Conservation (phyloP, 2,329 filamentous ascomycete species). For the Beauveria bassiana region DNA sequence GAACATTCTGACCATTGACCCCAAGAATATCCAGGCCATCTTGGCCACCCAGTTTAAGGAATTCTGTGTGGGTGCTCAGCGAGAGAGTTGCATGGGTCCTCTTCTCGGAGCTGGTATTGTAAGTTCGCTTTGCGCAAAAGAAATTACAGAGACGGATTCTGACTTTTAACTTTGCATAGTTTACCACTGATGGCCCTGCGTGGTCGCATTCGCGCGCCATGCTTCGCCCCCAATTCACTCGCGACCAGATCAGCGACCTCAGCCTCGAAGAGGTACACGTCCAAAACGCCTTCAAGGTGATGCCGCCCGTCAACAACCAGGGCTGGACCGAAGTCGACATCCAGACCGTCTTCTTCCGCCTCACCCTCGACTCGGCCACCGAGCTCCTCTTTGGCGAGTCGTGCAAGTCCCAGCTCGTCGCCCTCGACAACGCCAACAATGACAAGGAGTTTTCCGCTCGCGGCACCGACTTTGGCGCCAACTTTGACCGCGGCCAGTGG, state of each 20-base stretch:
- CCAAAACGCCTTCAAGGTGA: constrained; percentile 21
- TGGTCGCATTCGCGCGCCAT: constrained; percentile 32
- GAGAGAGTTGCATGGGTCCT: constrained; percentile 22
- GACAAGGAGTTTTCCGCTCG: constrained; percentile 9
- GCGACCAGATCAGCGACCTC: constrained; percentile 37
- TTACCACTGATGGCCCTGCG: constrained; percentile 27
- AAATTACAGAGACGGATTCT: neutral
- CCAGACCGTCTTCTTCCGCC: constrained; percentile 38
- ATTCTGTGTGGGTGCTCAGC: constrained; percentile 19
- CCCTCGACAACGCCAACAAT: constrained; percentile 18
- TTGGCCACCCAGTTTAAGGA: constrained; percentile 21
- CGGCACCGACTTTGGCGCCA: constrained; percentile 24
- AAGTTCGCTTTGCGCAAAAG: constrained; percentile 1
- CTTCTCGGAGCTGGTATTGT: constrained; percentile 37
- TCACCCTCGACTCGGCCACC: constrained; percentile 41
- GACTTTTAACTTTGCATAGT: constrained; percentile 14
- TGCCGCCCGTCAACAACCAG: constrained; percentile 22
- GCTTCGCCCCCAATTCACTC: constrained; percentile 32
- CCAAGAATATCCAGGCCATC: constrained; percentile 23
- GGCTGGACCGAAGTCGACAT: constrained; percentile 35
- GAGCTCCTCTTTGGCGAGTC: constrained; percentile 57
- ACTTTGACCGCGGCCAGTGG: constrained; percentile 31
- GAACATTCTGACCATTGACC: constrained; percentile 19
- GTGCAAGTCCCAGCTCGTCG: constrained; percentile 26
- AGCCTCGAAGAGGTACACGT: constrained; percentile 32